phyloP scores from a whole-genome alignment of 371 early-diverging fungal species.

The Mucor racemosus region DNA sequence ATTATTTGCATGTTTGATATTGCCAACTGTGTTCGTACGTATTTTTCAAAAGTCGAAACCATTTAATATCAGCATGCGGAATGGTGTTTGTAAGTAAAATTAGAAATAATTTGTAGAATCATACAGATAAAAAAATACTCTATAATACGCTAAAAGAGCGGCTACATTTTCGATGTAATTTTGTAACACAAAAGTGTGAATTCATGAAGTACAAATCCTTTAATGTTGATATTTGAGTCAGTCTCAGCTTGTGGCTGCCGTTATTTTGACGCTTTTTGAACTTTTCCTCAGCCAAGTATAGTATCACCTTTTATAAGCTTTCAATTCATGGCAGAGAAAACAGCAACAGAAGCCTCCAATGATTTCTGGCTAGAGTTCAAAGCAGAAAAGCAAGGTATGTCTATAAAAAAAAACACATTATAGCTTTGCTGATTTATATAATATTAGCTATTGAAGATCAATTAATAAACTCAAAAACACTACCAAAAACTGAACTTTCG shows the following conservation, averaged over 20 bases:
- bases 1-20: too few species aligned
- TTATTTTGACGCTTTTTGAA: neutral
- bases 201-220: too few species aligned
- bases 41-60: too few species aligned
- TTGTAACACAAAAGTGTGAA: too few species aligned
- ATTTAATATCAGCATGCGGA: too few species aligned
- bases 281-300: neutral
- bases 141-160: too few species aligned
- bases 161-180: too few species aligned
- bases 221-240: too few species aligned
- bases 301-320: neutral
- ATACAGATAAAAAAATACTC: too few species aligned
- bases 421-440: neutral
- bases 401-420: neutral
- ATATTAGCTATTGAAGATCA: conserved; percentile 46
- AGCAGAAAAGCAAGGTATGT: conserved; percentile 25
- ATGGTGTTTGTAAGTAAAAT: too few species aligned
- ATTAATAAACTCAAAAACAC: conserved; percentile 22
- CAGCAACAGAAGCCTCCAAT: conserved; percentile 47
- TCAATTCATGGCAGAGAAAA: conserved; percentile 18
- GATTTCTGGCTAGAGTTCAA: conserved; percentile 49
- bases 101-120: too few species aligned
- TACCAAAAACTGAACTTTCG: conserved; percentile 37
- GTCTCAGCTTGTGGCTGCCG: neutral
- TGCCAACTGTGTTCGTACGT: too few species aligned